Evolutionary conservation across 768 basidiomycete genomes (phyloP), one percentile per base, ranked within the genome.

Genomic region (Gyrodon lividus): DNA sequence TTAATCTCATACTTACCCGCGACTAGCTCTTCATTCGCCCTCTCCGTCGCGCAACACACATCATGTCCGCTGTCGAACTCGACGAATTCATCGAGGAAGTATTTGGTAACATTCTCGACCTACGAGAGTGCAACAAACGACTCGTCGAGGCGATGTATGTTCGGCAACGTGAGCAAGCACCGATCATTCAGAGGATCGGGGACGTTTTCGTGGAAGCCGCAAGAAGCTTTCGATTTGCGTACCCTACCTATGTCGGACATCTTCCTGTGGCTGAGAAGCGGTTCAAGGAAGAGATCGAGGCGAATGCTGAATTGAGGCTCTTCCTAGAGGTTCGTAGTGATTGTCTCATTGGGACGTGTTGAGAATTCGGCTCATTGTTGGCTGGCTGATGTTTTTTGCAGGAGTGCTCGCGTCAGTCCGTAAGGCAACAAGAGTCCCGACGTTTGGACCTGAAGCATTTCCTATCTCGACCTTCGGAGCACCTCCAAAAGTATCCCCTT

Each of bases 171-270:
- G 93, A 97, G 64, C 87, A 94, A 55, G 81, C 79, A 0, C 87
- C 89, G 0, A 79, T 97, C 46, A 90, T 98, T 31, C 79, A 84
- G 54, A 78, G 80, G 37, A 89, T 98, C 20, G 95, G 96, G 0
- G 93, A 96, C 62, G 81, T 97, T 42, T 92, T 96, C 65, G 74
- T 97, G 34, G 81, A 86, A 23, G 87, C 89, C 6, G 94, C 93
- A 0, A 82, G 89, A 5, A 89, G 94, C 60, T 97, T 97, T 72
- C 79, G 90, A 38, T 74, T 84, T 31, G 85, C 87, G 2, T 98
- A 98, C 64, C 90, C 92, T 2, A 79, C 78, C 6, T 97, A 95
- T 59, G 79, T 92, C 30, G 91, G 89, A 1, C 86, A 89, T 67
- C 78, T 92, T 39, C 92, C 92, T 1, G 70, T 86, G 6, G 93